phyloP scores from a whole-genome alignment of 2,329 filamentous ascomycete species.

The Fusarium sp. region DNA sequence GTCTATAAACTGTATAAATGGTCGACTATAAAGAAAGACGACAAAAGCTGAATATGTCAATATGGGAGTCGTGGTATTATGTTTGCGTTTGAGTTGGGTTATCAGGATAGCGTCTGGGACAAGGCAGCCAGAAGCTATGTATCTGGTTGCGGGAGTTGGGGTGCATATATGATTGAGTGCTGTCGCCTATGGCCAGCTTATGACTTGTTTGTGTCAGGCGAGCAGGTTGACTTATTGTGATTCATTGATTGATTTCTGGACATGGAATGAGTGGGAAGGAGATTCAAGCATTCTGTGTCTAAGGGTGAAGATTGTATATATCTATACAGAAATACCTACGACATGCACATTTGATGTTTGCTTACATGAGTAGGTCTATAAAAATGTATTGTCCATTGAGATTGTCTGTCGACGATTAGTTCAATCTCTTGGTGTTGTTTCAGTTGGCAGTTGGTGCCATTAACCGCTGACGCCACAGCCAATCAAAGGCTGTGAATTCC shows the following conservation, averaged over 20 bases:
- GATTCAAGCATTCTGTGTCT: slow-evolving; percentile 17
- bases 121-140: slow-evolving; percentile 14
- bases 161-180: slow-evolving; percentile 44
- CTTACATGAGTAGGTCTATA: not conserved
- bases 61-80: slow-evolving; percentile 15
- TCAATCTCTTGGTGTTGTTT: slow-evolving; percentile 8
- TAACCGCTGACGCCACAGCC: slow-evolving; percentile 16
- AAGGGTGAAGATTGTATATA: slow-evolving; percentile 42
- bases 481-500: slow-evolving; percentile 7
- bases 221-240: slow-evolving; percentile 22
- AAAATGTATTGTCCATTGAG: not conserved
- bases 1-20: slow-evolving; percentile 4
- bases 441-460: not conserved
- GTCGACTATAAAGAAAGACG: slow-evolving; percentile 8
- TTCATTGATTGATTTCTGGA: slow-evolving; percentile 41
- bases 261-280: slow-evolving; percentile 22
- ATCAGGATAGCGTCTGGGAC: slow-evolving; percentile 34
- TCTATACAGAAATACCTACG: slow-evolving; percentile 41
- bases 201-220: slow-evolving; percentile 38
- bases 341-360: slow-evolving; percentile 14
- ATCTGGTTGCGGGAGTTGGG: slow-evolving; percentile 44
- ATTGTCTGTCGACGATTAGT: not conserved
- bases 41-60: not conserved
- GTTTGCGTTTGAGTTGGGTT: slow-evolving; percentile 18
- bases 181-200: slow-evolving; percentile 37